These are phyloP conservation scores for Isabelozyma rhagii DNA, from an alignment of 805 yeast species.

Conservation along the genomic window DNA sequence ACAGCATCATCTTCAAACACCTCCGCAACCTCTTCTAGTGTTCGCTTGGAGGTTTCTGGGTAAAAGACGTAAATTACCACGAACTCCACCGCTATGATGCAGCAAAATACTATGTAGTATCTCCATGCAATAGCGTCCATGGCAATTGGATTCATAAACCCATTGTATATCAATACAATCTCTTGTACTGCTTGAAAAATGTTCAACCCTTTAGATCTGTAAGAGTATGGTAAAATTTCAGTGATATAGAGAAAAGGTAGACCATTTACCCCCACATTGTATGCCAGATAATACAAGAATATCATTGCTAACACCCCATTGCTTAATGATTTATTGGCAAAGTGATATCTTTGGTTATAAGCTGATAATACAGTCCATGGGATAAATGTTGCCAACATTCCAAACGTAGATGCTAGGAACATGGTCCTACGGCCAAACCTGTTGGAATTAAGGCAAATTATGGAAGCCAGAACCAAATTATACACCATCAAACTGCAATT, in stretches of 20 bases:
- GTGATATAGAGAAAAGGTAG: conserved; percentile 27
- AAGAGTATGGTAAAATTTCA: conserved; percentile 29
- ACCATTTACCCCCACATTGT: conserved; percentile 26
- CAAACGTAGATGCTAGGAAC: conserved; percentile 12
- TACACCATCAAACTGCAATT: conserved; percentile 51
- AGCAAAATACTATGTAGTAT: conserved; percentile 32
- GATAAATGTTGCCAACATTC: conserved; percentile 8
- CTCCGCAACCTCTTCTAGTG: conserved; percentile 31
- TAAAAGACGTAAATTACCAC: conserved; percentile 19
- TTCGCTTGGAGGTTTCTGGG: conserved; percentile 29
- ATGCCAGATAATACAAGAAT: conserved; percentile 32
- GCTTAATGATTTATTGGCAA: conserved; percentile 31
- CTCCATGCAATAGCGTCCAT: conserved; percentile 33
- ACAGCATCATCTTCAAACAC: conserved; percentile 19
- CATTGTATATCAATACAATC: conserved; percentile 13
- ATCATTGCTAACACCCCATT: conserved; percentile 51
- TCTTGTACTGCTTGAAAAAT: conserved; percentile 14
- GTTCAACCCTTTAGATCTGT: conserved; percentile 30
- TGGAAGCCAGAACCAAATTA: conserved; percentile 33
- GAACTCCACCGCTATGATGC: conserved; percentile 21
- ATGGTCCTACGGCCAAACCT: conserved; percentile 26
- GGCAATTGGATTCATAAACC: conserved; percentile 19
- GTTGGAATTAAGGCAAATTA: conserved; percentile 12
- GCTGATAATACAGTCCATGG: conserved; percentile 38
- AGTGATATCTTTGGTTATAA: conserved; percentile 37